Percentiles rank a stretch among this genome's conserved stretches.
These are phyloP conservation scores for Fusarium virguliforme DNA, from an alignment of 2,329 filamentous ascomycete genomes.

Conservation along the genomic window DNA sequence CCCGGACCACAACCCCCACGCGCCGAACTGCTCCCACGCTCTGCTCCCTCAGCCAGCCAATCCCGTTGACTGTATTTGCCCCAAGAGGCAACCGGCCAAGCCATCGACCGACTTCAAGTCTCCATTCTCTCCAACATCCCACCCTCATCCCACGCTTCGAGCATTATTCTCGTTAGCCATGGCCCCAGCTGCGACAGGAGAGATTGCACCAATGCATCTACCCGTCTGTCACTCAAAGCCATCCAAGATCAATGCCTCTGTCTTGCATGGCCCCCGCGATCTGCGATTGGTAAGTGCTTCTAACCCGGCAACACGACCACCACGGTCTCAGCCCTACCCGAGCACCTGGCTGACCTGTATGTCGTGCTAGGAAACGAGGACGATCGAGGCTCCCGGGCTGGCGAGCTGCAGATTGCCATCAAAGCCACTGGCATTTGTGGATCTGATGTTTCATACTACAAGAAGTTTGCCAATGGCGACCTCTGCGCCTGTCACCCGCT, in stretches of 20 bases:
- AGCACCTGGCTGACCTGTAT: conserved; percentile 37
- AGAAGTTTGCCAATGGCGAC: conserved; percentile 80
- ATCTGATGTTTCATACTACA: conserved; percentile 80
- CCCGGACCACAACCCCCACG: conserved; percentile 50
- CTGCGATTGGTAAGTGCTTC: conserved; percentile 68
- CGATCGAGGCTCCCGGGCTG: conserved; percentile 63
- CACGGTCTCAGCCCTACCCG: conserved; percentile 46
- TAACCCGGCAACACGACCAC: conserved; percentile 19
- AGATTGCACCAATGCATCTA: conserved; percentile 62
- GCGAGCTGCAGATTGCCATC: conserved; percentile 77
- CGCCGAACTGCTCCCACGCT: conserved; percentile 49
- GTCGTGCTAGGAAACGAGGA: conserved; percentile 65
- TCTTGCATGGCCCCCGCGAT: conserved; percentile 71
- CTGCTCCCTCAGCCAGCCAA: conserved; percentile 49
- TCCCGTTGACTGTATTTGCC: conserved; percentile 48
- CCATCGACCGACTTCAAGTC: conserved; percentile 49
- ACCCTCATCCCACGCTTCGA: conserved; percentile 75
- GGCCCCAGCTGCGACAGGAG: conserved; percentile 67
- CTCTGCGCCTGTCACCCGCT: conserved; percentile 77
- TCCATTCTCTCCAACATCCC: conserved; percentile 55
- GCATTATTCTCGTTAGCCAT: conserved; percentile 55
- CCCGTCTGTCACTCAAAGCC: conserved; percentile 60
- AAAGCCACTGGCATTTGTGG: conserved; percentile 79
- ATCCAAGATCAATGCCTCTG: conserved; percentile 67
- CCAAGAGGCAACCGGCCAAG: conserved; percentile 55